Conservation (phyloP, 768 basidiomycete genomes). For the Mrakia gelida region DNA sequence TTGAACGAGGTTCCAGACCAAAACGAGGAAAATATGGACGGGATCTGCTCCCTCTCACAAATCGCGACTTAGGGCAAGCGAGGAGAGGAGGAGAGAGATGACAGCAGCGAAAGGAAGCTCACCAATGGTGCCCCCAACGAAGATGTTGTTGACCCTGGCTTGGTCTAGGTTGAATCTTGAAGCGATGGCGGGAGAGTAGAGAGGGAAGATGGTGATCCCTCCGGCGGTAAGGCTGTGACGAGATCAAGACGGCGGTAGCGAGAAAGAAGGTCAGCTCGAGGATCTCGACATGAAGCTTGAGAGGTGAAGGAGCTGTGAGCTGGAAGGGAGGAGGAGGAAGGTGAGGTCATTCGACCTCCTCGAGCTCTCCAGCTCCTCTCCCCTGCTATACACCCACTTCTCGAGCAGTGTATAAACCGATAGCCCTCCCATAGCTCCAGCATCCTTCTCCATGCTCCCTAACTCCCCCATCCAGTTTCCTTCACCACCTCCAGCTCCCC, state of each 20-base stretch:
- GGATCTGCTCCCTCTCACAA: too few species aligned
- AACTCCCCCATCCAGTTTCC: background rate
- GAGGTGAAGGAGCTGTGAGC: too few species aligned
- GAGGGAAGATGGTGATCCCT: slow-evolving; percentile 19
- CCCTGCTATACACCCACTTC: background rate
- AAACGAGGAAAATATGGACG: too few species aligned
- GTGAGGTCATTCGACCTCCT: too few species aligned
- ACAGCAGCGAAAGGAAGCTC: too few species aligned
- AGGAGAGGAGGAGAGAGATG: too few species aligned
- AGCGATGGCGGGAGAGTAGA: slow-evolving; percentile 26
- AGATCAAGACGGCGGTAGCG: background rate
- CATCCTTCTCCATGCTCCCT: background rate
- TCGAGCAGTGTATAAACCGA: background rate
- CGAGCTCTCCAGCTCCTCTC: background rate
- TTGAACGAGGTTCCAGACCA: too few species aligned
- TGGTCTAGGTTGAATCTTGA: slow-evolving; percentile 22
- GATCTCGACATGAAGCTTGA: too few species aligned
- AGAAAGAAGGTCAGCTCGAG: background rate
- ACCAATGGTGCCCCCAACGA: slow-evolving; percentile 13
- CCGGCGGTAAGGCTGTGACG: slow-evolving; percentile 23
- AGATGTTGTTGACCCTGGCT: slow-evolving; percentile 10
- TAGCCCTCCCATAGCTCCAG: background rate
- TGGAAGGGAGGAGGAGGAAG: too few species aligned
- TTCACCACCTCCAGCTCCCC: background rate
- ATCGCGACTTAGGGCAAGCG: too few species aligned